A percentile compares a stretch with the other conserved stretches of the same genome.
phyloP scores from a whole-genome alignment of 1,284 basidiomycete species.

The Heterobasidion parviporum region DNA sequence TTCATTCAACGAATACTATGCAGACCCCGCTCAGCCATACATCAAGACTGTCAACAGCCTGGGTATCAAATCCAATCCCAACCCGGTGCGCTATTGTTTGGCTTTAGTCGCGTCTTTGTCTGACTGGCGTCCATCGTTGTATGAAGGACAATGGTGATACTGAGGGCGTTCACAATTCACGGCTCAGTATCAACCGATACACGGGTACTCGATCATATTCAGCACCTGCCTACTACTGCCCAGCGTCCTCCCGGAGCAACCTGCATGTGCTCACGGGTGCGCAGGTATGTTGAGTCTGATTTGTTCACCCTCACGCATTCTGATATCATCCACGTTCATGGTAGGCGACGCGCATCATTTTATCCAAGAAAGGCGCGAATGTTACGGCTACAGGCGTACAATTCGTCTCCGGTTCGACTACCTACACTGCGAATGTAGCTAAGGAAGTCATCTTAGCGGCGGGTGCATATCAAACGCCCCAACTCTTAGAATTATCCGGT shows the following conservation, averaged over 20 bases:
- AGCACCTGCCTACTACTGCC: neutral
- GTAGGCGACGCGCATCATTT: too few species aligned
- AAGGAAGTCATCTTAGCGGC: conserved; percentile 13
- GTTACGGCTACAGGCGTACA: neutral
- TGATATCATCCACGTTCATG: too few species aligned
- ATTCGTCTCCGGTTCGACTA: neutral
- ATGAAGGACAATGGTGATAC: neutral
- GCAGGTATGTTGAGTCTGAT: neutral
- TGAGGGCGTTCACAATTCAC: neutral
- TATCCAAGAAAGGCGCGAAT: too few species aligned
- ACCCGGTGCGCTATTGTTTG: neutral
- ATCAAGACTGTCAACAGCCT: neutral
- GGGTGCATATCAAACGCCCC: conserved; percentile 5
- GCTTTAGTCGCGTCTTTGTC: too few species aligned
- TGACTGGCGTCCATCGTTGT: neutral
- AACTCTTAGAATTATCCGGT: neutral
- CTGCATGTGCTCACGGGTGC: neutral
- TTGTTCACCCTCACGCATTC: too few species aligned
- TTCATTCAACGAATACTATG: neutral
- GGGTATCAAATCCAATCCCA: neutral
- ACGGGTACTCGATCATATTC: neutral
- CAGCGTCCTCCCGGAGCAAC: neutral
- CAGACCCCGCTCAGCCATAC: neutral
- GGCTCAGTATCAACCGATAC: neutral
- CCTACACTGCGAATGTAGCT: neutral